These are phyloP conservation scores for Trichoderma harzianum DNA, from an alignment of 2,329 filamentous ascomycete genomes.

Conservation along the genomic window DNA sequence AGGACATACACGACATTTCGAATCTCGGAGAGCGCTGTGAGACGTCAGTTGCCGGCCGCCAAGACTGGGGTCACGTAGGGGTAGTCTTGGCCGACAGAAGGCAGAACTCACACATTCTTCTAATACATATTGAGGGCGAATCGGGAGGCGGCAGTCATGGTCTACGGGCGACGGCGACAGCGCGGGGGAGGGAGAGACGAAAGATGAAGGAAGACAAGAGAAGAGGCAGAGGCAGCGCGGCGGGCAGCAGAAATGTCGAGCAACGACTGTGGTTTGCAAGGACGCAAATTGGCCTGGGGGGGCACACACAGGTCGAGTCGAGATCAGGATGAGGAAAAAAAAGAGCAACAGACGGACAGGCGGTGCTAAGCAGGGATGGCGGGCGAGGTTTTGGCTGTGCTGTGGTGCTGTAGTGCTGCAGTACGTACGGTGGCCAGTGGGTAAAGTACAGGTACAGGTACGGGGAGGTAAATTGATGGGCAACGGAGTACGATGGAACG, in stretches of 20 bases:
- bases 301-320: background rate
- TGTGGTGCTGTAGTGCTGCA: background rate
- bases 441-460: background rate
- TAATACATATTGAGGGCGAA: conserved; percentile 36
- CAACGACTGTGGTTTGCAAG: conserved; percentile 4
- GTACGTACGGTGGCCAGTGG: background rate
- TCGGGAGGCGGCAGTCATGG: conserved; percentile 33
- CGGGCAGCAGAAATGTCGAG: background rate
- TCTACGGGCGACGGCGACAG: conserved; percentile 32
- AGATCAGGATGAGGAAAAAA: conserved; percentile 4
- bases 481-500: background rate
- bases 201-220: background rate
- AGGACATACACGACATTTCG: conserved; percentile 47
- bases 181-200: conserved; percentile 5
- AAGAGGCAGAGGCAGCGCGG: background rate
- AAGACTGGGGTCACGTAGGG: conserved; percentile 17
- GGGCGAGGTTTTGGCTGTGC: background rate
- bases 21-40: conserved; percentile 47
- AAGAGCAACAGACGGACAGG: background rate
- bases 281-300: conserved; percentile 10
- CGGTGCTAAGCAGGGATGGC: conserved; percentile 2
- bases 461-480: background rate
- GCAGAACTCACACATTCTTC: conserved; percentile 41
- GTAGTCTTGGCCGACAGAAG: conserved; percentile 18
- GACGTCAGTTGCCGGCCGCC: conserved; percentile 34